Conservation (phyloP, 2,329 filamentous ascomycete genomes). For the Geosmithia putterillii region DNA sequence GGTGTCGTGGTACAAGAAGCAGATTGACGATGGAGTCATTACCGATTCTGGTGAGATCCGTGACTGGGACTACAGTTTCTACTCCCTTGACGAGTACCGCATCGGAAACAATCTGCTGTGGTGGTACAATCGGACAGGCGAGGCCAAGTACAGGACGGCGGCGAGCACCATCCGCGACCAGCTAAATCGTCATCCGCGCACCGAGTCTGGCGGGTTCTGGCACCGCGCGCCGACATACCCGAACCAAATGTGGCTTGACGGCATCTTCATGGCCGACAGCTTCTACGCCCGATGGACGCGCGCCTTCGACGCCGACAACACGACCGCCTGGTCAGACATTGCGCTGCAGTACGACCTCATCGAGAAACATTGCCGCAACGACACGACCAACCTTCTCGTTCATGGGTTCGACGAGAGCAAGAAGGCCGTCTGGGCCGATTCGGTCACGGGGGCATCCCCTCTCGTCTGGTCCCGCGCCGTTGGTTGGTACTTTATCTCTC, state of each 20-base stretch:
- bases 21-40: conserved; percentile 32
- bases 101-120: conserved; percentile 38
- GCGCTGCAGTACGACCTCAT: conserved; percentile 32
- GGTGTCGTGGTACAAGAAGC: conserved; percentile 26
- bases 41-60: conserved; percentile 15
- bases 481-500: conserved; percentile 40
- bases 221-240: conserved; percentile 31
- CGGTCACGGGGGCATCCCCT: conserved; percentile 34
- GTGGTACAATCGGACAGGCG: conserved; percentile 31
- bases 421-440: conserved; percentile 37
- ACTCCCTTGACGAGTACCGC: conserved; percentile 40
- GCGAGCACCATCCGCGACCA: conserved; percentile 31
- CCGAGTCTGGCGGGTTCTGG: conserved; percentile 39
- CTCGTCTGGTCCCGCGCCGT: conserved; percentile 40
- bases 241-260: conserved; percentile 47
- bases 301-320: conserved; percentile 22
- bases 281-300: conserved; percentile 28
- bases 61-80: conserved; percentile 30
- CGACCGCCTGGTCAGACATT: conserved; percentile 30
- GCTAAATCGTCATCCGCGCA: conserved; percentile 35
- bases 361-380: conserved; percentile 25
- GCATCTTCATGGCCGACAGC: conserved; percentile 35
- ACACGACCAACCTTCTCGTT: conserved; percentile 28
- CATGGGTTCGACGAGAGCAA: conserved; percentile 41
- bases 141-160: conserved; percentile 34